Evolutionary conservation across 148 eudicot species (phyloP), one percentile per base, ranked within the genome.

Genomic region (Fagopyrum esculentum): DNA sequence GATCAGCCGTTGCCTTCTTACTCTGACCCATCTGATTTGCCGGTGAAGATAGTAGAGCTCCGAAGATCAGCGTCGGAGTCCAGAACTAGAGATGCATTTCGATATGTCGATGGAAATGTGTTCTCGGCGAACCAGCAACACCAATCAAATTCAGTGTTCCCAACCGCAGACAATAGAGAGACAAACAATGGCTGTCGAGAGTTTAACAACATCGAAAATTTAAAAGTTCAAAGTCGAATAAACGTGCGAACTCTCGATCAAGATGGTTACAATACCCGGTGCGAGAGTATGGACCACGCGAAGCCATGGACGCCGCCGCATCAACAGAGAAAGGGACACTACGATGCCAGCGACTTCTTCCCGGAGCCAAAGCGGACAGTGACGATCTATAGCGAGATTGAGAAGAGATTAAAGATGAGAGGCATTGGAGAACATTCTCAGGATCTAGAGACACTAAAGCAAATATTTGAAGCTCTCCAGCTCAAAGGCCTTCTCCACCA

Each of bases 11-110:
- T 87, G 11, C 77, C 76, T 44, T 54, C 82, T 1, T 22, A 52
- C 3, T 60, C 69, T 1, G 84, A 80, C 6, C 70, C 30, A 4
- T 2, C 17, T 17, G 71, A 66, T 35, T 43, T 9, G 45, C 81
- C 86, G 35, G 77, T 50, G 30, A 81, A 80, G 81, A 82, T 78
- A 3, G 76, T 81, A 0, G 91, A 89, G 87, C 90, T 93, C 9
- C 87, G 93, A 10, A 71, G 97, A 79, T 94, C 97, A 4, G 89
- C 96, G 3, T 95, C 98, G 0, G 98, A 92, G 78, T 95, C 97
- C 1, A 76, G 71, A 66, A 35, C 71, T 9, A 66, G 71, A 15
- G 71, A 66, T 40, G 71, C 5, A 17, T 64, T 35, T 22, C 84
- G 84, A 17, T 80, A 81, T 44, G 22, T 77, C 3, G 78, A 75